Evolutionary conservation across 2,329 filamentous ascomycete species (phyloP).

Genomic region (Reticulascus tulasneorum): DNA sequence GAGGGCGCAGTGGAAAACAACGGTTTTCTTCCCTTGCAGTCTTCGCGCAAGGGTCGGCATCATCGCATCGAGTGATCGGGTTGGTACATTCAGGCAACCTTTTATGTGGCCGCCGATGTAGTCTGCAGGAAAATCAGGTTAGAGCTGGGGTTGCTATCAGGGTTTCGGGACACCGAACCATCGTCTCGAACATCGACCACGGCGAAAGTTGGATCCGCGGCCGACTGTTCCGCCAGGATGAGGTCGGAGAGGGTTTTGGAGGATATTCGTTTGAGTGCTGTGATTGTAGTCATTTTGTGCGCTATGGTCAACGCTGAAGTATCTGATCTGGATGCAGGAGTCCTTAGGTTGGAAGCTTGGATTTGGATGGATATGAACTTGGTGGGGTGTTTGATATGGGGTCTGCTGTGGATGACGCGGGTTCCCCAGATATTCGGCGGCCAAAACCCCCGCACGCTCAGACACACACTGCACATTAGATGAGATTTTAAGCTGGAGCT

Average conservation of each 20-base stretch:
- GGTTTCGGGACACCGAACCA: conserved; percentile 40
- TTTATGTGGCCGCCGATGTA: conserved; percentile 88
- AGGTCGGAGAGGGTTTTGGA: conserved; percentile 64
- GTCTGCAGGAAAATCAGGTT: conserved; percentile 48
- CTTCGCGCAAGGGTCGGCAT: conserved; percentile 80
- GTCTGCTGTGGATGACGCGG: no score
- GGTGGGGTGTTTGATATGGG: no score
- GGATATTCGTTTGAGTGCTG: conserved; percentile 62
- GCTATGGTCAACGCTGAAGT: no score
- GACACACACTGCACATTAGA: no score
- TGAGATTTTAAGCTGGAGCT: no score
- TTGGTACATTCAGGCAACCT: conserved; percentile 72
- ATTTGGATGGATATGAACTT: no score
- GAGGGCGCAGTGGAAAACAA: conserved; percentile 92
- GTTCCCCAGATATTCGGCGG: no score
- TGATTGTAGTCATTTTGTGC: conserved; percentile 50
- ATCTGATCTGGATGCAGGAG: no score
- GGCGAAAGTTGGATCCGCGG: conserved; percentile 50
- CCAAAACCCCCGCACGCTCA: no score
- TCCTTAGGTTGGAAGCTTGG: no score
- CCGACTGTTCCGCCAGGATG: conserved; percentile 48
- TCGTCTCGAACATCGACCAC: conserved; percentile 88
- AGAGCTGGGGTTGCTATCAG: neutral
- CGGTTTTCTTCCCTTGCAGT: conserved; percentile 71
- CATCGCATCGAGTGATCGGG: conserved; percentile 65